Conservation (phyloP, 2,329 filamentous ascomycete genomes). For the Fusarium humuli region DNA sequence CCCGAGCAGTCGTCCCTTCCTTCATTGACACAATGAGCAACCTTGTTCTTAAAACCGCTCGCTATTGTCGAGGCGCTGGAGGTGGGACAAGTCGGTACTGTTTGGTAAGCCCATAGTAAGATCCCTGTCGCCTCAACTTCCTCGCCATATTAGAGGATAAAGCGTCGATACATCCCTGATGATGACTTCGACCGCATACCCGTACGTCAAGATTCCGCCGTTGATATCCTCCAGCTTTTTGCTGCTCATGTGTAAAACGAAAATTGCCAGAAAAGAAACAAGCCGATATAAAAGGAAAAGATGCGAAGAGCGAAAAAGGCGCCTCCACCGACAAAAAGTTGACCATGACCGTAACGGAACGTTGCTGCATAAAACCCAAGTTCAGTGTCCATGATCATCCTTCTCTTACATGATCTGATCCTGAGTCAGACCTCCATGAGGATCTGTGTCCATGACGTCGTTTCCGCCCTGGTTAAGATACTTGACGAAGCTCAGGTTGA, state of each 20-base stretch:
- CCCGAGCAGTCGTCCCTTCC: conserved; percentile 29
- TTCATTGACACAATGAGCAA: conserved; percentile 41
- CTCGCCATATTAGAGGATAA: conserved; percentile 41
- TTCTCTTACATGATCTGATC: conserved; percentile 90
- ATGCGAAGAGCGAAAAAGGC: conserved; percentile 2
- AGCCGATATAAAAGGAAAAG: conserved; percentile 40
- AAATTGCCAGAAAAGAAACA: conserved; percentile 37
- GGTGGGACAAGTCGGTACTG: conserved; percentile 31
- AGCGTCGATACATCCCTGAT: conserved; percentile 38
- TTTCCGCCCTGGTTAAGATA: conserved; percentile 78
- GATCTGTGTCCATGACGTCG: conserved; percentile 86
- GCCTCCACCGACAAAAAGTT: conserved; percentile 16
- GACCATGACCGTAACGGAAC: conserved; percentile 16
- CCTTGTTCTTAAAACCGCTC: conserved; percentile 32
- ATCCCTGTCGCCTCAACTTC: conserved; percentile 31
- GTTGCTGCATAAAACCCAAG: conserved; percentile 11
- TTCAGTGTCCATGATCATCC: conserved; percentile 25
- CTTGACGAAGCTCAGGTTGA: conserved; percentile 93
- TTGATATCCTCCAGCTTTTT: conserved; percentile 46
- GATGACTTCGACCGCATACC: conserved; percentile 37
- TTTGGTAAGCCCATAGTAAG: conserved; percentile 34
- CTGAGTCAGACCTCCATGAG: conserved; percentile 83
- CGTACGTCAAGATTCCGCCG: conserved; percentile 35
- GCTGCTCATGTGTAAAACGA: conserved; percentile 38
- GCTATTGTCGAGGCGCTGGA: conserved; percentile 29